Percentiles rank a stretch among this genome's conserved stretches.
Conservation (phyloP, 176 grass and related monocot genomes). For the Oryza nivara region DNA sequence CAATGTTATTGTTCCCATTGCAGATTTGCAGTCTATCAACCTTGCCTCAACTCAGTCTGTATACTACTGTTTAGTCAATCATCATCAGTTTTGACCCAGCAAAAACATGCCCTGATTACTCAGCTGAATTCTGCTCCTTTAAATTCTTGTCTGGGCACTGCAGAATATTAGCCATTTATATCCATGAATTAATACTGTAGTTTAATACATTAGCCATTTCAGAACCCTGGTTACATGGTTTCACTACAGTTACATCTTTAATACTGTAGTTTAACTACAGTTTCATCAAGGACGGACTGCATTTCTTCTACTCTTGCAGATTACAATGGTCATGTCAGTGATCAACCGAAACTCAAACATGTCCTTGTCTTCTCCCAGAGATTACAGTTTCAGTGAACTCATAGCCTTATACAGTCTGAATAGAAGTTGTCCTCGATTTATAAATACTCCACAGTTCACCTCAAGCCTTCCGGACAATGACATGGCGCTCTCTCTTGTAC, state of each 20-base stretch:
- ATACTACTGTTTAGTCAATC: neutral
- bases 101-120: neutral
- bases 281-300: neutral
- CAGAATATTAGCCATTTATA: conserved; percentile 10
- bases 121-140: neutral
- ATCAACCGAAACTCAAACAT: neutral
- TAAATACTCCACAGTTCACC: neutral
- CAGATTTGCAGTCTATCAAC: neutral
- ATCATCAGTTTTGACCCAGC: neutral
- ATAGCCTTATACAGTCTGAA: neutral
- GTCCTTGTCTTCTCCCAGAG: neutral
- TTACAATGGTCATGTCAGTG: neutral
- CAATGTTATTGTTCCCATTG: neutral
- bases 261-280: conserved; percentile 7
- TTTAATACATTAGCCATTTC: too few species aligned
- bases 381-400: neutral
- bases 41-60: conserved; percentile 14
- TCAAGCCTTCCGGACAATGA: conserved; percentile 92
- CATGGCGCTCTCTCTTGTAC: conserved; percentile 88
- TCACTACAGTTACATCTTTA: conserved; percentile 17
- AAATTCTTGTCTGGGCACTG: neutral
- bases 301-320: conserved; percentile 1
- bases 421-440: neutral
- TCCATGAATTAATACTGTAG: neutral
- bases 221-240: neutral